Conservation (phyloP, 495 filamentous ascomycete species). For the Aspergillus cristatus region DNA sequence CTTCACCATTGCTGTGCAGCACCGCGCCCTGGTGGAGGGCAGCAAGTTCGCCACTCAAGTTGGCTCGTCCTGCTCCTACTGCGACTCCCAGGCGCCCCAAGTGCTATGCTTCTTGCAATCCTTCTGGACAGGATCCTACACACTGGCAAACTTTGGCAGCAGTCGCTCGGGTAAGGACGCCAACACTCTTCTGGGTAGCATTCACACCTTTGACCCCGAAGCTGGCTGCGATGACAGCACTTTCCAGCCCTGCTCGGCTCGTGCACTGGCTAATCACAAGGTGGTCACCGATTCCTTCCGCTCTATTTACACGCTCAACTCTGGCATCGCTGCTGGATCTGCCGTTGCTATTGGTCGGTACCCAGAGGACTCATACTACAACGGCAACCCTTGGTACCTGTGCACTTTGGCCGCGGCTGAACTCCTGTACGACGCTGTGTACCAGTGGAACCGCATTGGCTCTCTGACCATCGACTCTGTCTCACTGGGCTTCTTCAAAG, state of each 20-base stretch:
- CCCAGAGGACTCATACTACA: conserved; percentile 58
- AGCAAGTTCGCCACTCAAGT: conserved; percentile 40
- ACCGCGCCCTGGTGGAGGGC: conserved; percentile 54
- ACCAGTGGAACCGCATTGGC: conserved; percentile 47
- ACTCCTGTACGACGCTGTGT: conserved; percentile 54
- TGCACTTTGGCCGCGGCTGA: conserved; percentile 56
- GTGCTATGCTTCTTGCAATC: conserved; percentile 52
- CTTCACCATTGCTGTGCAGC: conserved; percentile 48
- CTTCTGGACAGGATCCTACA: conserved; percentile 56
- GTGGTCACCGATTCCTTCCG: conserved; percentile 53
- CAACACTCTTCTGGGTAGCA: conserved; percentile 52
- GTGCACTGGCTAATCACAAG: conserved; percentile 58
- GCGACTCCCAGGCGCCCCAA: conserved; percentile 47
- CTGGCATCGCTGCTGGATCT: conserved; percentile 20
- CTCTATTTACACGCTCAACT: conserved; percentile 50
- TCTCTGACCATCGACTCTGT: conserved; percentile 42
- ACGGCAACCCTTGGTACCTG: conserved; percentile 62
- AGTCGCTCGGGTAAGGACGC: conserved; percentile 51
- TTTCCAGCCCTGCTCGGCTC: conserved; percentile 54
- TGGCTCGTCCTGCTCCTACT: conserved; percentile 32
- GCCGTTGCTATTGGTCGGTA: conserved; percentile 64
- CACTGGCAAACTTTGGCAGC: conserved; percentile 44
- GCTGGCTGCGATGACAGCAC: conserved; percentile 41
- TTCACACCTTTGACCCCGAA: conserved; percentile 54
- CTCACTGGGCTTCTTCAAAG: conserved; percentile 50